These are phyloP conservation scores for Exophiala calicioides DNA, from an alignment of 2,329 filamentous ascomycete species.

Conservation along the genomic window DNA sequence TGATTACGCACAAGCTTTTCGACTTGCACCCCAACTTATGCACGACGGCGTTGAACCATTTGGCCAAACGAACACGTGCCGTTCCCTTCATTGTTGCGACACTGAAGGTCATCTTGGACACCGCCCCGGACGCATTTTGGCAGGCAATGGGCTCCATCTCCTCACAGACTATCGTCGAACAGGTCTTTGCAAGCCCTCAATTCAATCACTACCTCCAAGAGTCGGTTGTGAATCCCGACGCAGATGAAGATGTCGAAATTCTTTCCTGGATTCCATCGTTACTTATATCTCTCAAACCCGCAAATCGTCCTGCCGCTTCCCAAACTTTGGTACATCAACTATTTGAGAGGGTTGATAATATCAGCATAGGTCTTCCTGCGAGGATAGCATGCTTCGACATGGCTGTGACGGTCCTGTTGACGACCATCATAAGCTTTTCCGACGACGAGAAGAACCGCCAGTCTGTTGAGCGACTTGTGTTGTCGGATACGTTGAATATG, in stretches of 20 bases:
- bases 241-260: slow-evolving; percentile 48
- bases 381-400: slow-evolving; percentile 49
- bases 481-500: slow-evolving; percentile 51
- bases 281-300: slow-evolving; percentile 72
- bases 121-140: slow-evolving; percentile 81
- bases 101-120: slow-evolving; percentile 70
- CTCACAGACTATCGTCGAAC: slow-evolving; percentile 77
- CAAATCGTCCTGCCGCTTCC: slow-evolving; percentile 76
- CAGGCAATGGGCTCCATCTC: slow-evolving; percentile 80
- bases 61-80: slow-evolving; percentile 63
- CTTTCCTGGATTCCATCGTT: slow-evolving; percentile 79
- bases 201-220: slow-evolving; percentile 56
- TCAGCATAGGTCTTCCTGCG: slow-evolving; percentile 42
- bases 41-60: slow-evolving; percentile 62
- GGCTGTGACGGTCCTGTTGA: slow-evolving; percentile 47
- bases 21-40: slow-evolving; percentile 73
- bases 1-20: slow-evolving; percentile 76
- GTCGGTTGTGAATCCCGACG: slow-evolving; percentile 4
- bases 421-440: slow-evolving; percentile 50
- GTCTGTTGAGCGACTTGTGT: slow-evolving; percentile 49
- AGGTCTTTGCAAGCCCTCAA: slow-evolving; percentile 73
- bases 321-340: slow-evolving; percentile 76
- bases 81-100: slow-evolving; percentile 70
- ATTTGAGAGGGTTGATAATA: slow-evolving; percentile 58
- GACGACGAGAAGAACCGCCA: slow-evolving; percentile 47